Base-by-base conservation (phyloP, 164 flowering plant species). In the Sextonia rubra region DNA sequence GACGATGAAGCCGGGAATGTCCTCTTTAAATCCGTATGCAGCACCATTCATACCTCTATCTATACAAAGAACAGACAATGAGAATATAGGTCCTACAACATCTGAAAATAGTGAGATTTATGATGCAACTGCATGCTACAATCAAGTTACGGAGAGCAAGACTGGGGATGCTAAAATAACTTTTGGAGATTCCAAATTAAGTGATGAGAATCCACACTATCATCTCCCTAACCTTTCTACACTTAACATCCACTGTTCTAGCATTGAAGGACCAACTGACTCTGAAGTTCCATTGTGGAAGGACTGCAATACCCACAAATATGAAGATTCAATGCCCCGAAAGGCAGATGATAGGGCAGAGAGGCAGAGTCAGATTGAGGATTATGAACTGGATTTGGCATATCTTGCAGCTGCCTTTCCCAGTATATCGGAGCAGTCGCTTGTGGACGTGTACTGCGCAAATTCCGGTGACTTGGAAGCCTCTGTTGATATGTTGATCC, bases 31-130 rank as follows among this genome's bases (percentile, higher is more conserved):
- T 72, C 83, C 83, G 2, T 72, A 75, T 72, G 90, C 90, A 47
- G 83, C 79, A 58, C 73, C 85, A 48, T 85, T 82, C 56, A 64
- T 83, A 63, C 89, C 89, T 3, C 72, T 82, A 22, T 75, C 81
- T 1, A 82, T 72, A 70, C 83, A 48, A 61, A 56, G 27, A 15
- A n/a, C 62, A 32, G 12, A 60, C 15, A 24, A 22, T 18, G 49
- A 70, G 17, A 58, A 29, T 37, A 30, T 18, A 30, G 27, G 29
- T 60, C 71, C 64, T 58, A 49, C 60, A 48, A 37, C 12, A 68
- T 9, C 12, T 23, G 29, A 82, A 60, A 72, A 71, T 73, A 32
- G n/a, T 37, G 11, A 48, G 20, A 71, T 11, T n/a, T 22, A 12
- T 58, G 67, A n/a, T 9, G n/a, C 23, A 4, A 18, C 25, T 18